Percentiles rank a stretch among this genome's conserved stretches.
Conservation (phyloP, 805 yeast genomes). For the Suhomyces prunicola region DNA sequence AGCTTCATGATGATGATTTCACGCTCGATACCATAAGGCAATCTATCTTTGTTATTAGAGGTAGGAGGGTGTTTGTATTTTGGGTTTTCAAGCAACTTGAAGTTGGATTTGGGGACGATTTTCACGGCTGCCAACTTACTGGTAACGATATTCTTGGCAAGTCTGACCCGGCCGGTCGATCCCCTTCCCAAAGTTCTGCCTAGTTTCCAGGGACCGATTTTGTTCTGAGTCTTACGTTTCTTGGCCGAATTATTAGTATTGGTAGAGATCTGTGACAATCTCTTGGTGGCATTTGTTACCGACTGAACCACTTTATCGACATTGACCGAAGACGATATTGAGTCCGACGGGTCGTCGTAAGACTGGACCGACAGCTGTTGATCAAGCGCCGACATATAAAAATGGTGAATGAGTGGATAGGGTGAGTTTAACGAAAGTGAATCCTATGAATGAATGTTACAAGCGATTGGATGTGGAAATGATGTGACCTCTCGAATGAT, state of each 20-base stretch:
- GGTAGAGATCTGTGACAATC: conserved; percentile 49
- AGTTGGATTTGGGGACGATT: conserved; percentile 83
- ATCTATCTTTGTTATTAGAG: conserved; percentile 46
- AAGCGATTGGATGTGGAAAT: background rate
- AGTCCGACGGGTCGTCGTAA: conserved; percentile 16
- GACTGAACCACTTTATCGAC: conserved; percentile 44
- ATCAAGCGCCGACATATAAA: conserved; percentile 21
- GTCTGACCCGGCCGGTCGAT: conserved; percentile 91
- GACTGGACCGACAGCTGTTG: conserved; percentile 21
- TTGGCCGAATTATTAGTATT: conserved; percentile 38
- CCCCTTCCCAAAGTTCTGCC: conserved; percentile 95
- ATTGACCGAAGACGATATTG: conserved; percentile 10
- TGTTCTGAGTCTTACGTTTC: conserved; percentile 47
- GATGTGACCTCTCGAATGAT: background rate
- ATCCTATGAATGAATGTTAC: background rate
- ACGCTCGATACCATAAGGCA: conserved; percentile 83
- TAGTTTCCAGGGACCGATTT: conserved; percentile 94
- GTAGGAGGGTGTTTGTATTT: conserved; percentile 36
- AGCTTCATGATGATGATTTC: conserved; percentile 85
- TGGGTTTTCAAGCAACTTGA: conserved; percentile 48
- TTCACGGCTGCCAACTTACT: conserved; percentile 95
- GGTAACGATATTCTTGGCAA: conserved; percentile 81
- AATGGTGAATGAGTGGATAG: conserved; percentile 4
- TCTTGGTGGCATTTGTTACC: conserved; percentile 45
- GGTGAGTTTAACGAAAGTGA: conserved; percentile 1